A percentile compares a stretch with the other conserved stretches of the same genome.
Conservation (phyloP, 139 green algal genomes). For the Monoraphidium neglectum region DNA sequence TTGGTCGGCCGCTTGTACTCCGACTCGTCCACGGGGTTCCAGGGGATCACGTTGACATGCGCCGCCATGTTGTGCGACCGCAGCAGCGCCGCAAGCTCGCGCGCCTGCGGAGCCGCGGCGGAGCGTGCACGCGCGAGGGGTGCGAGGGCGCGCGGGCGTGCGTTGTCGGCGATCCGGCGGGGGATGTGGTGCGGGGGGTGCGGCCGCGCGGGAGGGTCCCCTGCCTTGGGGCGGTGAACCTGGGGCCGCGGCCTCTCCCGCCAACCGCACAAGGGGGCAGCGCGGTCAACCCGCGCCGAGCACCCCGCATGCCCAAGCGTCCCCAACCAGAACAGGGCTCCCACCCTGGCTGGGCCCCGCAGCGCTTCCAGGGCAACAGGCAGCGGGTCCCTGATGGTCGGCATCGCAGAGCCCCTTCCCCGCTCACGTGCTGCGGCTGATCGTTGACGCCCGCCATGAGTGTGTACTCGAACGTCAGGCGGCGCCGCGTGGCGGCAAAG, state of each 20-base stretch:
- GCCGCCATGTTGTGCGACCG: slow-evolving; percentile 53
- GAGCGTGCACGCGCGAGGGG: not conserved
- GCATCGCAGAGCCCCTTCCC: too few relatives aligned
- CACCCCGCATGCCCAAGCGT: too few relatives aligned
- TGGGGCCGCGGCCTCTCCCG: not conserved
- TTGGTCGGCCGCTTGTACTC: slow-evolving; percentile 77
- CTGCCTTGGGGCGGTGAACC: not conserved
- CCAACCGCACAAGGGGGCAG: too few relatives aligned
- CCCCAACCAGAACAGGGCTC: too few relatives aligned
- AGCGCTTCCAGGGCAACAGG: too few relatives aligned
- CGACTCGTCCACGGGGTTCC: slow-evolving; percentile 92
- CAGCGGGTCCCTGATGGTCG: too few relatives aligned
- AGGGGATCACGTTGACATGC: slow-evolving; percentile 98
- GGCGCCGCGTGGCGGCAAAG: slow-evolving; percentile 67
- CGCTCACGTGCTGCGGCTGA: slow-evolving; percentile 46
- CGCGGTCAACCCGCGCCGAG: too few relatives aligned
- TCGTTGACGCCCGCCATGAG: slow-evolving; percentile 90
- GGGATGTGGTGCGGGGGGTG: not conserved
- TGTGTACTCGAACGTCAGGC: slow-evolving; percentile 98
- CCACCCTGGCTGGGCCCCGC: too few relatives aligned
- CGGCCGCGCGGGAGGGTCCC: not conserved
- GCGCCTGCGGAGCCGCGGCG: slow-evolving; percentile 61
- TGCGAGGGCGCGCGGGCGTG: not conserved
- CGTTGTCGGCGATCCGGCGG: not conserved
- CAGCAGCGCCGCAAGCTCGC: slow-evolving; percentile 82